phyloP scores from a whole-genome alignment of 805 yeast species.

The Suhomyces kilbournensis region DNA sequence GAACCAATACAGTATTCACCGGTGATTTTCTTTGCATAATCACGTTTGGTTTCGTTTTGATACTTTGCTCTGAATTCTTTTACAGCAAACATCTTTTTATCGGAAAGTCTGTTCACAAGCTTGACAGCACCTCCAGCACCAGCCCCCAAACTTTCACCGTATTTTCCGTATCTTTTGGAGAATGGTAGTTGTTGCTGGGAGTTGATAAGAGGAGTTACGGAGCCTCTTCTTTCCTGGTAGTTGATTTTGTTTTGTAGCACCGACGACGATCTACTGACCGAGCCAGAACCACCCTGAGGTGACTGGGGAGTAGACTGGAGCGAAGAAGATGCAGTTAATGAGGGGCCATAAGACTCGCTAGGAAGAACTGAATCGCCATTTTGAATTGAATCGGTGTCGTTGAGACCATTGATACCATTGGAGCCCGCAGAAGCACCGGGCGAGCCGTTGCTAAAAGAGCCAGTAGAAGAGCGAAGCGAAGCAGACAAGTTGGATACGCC shows the following conservation, averaged over 20 bases:
- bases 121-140: conserved; percentile 95
- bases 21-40: conserved; percentile 87
- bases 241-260: conserved; percentile 27
- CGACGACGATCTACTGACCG: conserved; percentile 30
- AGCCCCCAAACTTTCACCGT: conserved; percentile 85
- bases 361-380: conserved; percentile 10
- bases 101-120: conserved; percentile 64
- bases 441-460: conserved; percentile 2
- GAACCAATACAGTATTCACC: conserved; percentile 94
- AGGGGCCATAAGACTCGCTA: conserved; percentile 17
- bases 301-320: conserved; percentile 36
- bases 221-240: conserved; percentile 35
- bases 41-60: conserved; percentile 71
- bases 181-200: conserved; percentile 46
- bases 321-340: conserved; percentile 28
- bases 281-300: conserved; percentile 24
- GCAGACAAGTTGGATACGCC: conserved; percentile 21
- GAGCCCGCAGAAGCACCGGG: background rate
- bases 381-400: conserved; percentile 4
- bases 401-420: background rate
- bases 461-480: conserved; percentile 19
- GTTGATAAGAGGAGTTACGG: conserved; percentile 28
- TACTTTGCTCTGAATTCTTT: conserved; percentile 84
- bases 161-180: conserved; percentile 72
- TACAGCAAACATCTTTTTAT: conserved; percentile 78